Base-by-base conservation (phyloP, 1,284 basidiomycete species). In the Sporisorium exsertum region DNA sequence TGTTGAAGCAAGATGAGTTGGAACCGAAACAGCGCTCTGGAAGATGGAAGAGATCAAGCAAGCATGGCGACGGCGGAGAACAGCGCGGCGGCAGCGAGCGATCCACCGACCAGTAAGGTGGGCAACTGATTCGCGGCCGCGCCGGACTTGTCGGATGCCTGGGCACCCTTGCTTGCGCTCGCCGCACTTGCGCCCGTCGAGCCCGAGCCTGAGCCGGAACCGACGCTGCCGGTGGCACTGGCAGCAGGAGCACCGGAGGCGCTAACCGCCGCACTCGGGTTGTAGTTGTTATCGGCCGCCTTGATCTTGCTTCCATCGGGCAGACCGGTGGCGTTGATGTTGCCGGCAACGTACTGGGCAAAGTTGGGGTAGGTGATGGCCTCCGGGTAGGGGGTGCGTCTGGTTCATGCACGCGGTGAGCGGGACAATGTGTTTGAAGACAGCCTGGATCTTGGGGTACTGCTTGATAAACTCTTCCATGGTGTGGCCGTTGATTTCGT, bases 381-480 rank as follows among this genome's bases (percentile, higher is more conserved):
- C 80, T 89, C 88, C n/a, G 74, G 81, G 77, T 88, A 89, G 0
- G 87, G n/a, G 88, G 42, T 83, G 67, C 15, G 81, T 79, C 55
- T 76, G 54, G 72, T 84, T 84, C 67, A 79, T 73, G 72, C 84
- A 85, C 7, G 83, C 82, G 5, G 78, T 80, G 45, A 85, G 52
- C 18, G 84, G 84, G 0, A 84, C 82, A 20, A 85, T 68, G 76
- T 85, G 71, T 57, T 84, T 81, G 74, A 79, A 85, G 15, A 59
- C 69, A 6, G 66, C 64, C 49, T 79, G 58, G 53, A 85, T 80
- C 52, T 78, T 74, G 24, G 77, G 57, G 64, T 82, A 82, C 51
- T 82, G 69, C 55, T 65, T 56, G 68, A 81, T 78, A 55, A 81
- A 79, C 56, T 77, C 68, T 18, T 71, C 46, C 84, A 85, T 85